Conservation (phyloP, 495 filamentous ascomycete species). For the Penicillium canescens region DNA sequence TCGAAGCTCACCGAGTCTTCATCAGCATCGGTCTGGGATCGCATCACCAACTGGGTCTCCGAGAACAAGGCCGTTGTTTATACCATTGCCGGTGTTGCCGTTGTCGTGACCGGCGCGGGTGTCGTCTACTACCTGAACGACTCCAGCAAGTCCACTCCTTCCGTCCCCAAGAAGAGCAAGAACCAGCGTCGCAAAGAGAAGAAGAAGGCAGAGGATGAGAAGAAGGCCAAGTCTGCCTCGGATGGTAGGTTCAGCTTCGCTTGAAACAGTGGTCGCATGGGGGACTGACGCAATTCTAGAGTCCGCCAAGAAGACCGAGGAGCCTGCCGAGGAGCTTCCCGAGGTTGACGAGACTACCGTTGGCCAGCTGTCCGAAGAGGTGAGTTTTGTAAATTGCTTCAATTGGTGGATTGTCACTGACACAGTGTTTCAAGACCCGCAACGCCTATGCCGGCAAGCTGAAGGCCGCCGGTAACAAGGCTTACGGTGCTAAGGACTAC, state of each 20-base stretch:
- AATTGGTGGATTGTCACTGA: slow-evolving; percentile 3
- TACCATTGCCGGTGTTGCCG: slow-evolving; percentile 89
- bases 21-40: slow-evolving; percentile 78
- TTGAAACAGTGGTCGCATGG: slow-evolving; percentile 9
- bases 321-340: slow-evolving; percentile 75
- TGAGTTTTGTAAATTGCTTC: slow-evolving; percentile 28
- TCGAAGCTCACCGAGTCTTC: slow-evolving; percentile 50
- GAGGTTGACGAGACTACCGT: slow-evolving; percentile 82
- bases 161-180: slow-evolving; percentile 57
- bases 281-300: slow-evolving; percentile 35
- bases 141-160: slow-evolving; percentile 34
- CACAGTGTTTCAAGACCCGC: slow-evolving; percentile 38
- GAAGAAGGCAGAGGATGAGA: slow-evolving; percentile 72
- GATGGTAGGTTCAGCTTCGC: slow-evolving; percentile 36
- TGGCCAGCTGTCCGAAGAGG: slow-evolving; percentile 64
- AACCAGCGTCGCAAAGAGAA: slow-evolving; percentile 59
- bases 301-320: slow-evolving; percentile 55
- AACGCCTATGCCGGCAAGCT: slow-evolving; percentile 86
- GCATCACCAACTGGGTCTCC: slow-evolving; percentile 86
- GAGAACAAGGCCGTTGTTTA: slow-evolving; percentile 95
- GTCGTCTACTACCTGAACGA: slow-evolving; percentile 82
- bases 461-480: slow-evolving; percentile 95
- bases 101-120: slow-evolving; percentile 86
- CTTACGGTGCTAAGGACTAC: slow-evolving; percentile 91
- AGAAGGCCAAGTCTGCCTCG: slow-evolving; percentile 53